Percentiles rank a stretch among this genome's conserved stretches.
These are phyloP conservation scores for Astrephomene gubernaculifera DNA, from an alignment of 139 green algal genomes.

Conservation along the genomic window DNA sequence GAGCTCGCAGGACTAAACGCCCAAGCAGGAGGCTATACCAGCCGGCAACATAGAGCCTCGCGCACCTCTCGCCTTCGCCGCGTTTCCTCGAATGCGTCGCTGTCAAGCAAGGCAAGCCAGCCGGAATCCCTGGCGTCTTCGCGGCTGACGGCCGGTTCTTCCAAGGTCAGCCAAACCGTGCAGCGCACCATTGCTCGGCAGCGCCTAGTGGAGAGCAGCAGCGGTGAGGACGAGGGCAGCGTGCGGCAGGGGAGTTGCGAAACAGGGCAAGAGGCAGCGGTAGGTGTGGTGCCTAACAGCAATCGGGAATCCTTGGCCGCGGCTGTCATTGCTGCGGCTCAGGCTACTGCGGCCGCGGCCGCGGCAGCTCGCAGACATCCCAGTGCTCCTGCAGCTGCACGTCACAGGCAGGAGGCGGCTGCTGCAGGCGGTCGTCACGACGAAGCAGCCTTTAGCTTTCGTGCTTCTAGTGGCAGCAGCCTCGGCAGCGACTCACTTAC, in stretches of 20 bases:
- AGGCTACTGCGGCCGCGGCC: neutral
- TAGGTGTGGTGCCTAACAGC: neutral
- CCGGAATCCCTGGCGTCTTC: conserved; percentile 28
- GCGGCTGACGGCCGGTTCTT: neutral
- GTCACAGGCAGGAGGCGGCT: neutral
- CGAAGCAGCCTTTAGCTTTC: conserved; percentile 1
- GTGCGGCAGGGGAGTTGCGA: neutral
- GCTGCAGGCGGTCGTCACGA: neutral
- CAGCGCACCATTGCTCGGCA: neutral
- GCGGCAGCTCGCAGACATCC: neutral
- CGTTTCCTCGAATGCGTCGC: neutral
- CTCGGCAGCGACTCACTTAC: neutral
- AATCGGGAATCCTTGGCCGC: neutral
- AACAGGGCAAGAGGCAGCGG: neutral
- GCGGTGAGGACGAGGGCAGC: neutral
- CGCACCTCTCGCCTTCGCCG: neutral
- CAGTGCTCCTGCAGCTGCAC: neutral
- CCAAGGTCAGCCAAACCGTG: neutral
- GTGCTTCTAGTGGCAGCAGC: neutral
- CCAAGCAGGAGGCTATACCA: neutral
- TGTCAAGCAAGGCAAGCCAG: conserved; percentile 8
- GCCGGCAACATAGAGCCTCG: neutral
- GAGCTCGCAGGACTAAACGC: neutral
- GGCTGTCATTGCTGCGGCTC: neutral
- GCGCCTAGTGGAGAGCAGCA: conserved; percentile 28